A percentile compares a stretch with the other conserved stretches of the same genome.
These are phyloP conservation scores for Cutaneotrichosporon dermatis DNA, from an alignment of 1,284 basidiomycete genomes.

Conservation along the genomic window DNA sequence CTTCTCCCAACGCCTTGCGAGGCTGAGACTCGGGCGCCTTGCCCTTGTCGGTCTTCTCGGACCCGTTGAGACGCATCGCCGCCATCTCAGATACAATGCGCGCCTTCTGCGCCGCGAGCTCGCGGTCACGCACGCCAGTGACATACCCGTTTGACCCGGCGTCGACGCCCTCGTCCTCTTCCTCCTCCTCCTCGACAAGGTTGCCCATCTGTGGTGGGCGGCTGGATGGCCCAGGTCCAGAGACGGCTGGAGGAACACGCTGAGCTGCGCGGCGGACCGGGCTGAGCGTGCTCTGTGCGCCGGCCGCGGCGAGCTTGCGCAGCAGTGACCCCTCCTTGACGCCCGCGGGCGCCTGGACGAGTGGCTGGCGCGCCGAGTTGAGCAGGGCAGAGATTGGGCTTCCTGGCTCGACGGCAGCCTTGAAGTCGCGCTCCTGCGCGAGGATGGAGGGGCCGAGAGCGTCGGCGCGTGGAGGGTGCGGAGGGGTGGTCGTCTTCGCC, in stretches of 20 bases:
- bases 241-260: background rate
- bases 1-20: constrained; percentile 8
- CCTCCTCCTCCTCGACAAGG: constrained; percentile 34
- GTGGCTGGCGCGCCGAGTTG: constrained; percentile 75
- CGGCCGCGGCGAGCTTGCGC: constrained; percentile 53
- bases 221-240: constrained; percentile 41
- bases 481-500: constrained; percentile 16
- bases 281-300: constrained; percentile 42
- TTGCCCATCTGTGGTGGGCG: constrained; percentile 56
- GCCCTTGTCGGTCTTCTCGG: constrained; percentile 6
- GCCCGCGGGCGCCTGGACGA: constrained; percentile 61
- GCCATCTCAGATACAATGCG: constrained; percentile 87
- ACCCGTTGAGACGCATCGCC: constrained; percentile 19
- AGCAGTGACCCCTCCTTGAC: constrained; percentile 57
- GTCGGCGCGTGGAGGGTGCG: constrained; percentile 6
- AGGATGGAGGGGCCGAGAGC: constrained; percentile 54
- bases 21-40: background rate
- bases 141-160: background rate
- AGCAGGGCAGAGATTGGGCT: constrained; percentile 89
- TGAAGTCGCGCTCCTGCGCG: constrained; percentile 92
- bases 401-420: constrained; percentile 89
- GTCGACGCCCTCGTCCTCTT: constrained; percentile 42
- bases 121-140: constrained; percentile 28
- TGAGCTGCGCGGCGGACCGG: constrained; percentile 36
- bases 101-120: constrained; percentile 75